phyloP scores from a whole-genome alignment of 495 filamentous ascomycete genomes.

The Lepidopterella palustris region DNA sequence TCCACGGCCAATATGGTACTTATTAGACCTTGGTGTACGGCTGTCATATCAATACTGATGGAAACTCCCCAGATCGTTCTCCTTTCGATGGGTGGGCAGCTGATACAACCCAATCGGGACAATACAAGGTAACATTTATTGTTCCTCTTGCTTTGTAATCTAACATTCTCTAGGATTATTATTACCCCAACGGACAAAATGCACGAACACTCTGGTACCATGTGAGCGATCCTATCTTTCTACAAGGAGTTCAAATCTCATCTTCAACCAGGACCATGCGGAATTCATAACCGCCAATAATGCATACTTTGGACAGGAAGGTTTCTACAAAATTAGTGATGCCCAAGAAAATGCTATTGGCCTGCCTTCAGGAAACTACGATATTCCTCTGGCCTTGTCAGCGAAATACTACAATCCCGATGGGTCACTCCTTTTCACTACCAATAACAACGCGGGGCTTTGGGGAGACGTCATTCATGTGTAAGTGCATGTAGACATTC shows the following conservation, averaged over 20 bases:
- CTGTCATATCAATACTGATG: background rate
- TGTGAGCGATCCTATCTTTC: constrained; percentile 35
- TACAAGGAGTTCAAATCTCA: background rate
- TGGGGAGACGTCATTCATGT: constrained; percentile 50
- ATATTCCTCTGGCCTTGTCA: constrained; percentile 43
- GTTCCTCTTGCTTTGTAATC: background rate
- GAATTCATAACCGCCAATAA: constrained; percentile 39
- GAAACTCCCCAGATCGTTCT: constrained; percentile 13
- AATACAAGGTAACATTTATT: constrained; percentile 50
- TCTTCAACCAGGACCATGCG: constrained; percentile 17
- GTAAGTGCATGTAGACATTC: background rate
- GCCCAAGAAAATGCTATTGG: constrained; percentile 36
- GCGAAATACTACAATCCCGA: constrained; percentile 43
- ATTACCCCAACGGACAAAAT: constrained; percentile 46
- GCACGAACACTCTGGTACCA: constrained; percentile 50
- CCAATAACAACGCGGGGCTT: constrained; percentile 37
- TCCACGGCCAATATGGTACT: constrained; percentile 43
- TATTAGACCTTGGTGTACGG: background rate
- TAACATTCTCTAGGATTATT: constrained; percentile 37
- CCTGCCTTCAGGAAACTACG: constrained; percentile 41
- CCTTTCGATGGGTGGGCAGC: constrained; percentile 48
- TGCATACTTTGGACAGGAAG: constrained; percentile 47
- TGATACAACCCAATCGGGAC: constrained; percentile 39
- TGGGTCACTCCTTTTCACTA: constrained; percentile 38
- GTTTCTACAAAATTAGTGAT: constrained; percentile 39